Percentiles rank a stretch among this genome's conserved stretches.
Evolutionary conservation across 208 protist species (phyloP).

Genomic region (Wallacemonas sp.): DNA sequence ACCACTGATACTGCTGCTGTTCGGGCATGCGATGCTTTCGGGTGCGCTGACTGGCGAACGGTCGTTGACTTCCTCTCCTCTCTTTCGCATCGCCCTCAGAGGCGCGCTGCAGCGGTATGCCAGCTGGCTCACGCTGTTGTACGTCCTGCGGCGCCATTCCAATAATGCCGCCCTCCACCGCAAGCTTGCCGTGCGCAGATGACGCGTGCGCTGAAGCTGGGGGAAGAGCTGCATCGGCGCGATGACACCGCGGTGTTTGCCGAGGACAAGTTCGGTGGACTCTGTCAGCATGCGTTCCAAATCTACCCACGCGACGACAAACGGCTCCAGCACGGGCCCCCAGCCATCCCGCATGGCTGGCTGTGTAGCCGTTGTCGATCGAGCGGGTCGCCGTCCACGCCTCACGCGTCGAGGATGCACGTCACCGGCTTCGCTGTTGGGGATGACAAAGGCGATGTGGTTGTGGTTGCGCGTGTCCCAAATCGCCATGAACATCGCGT

Average conservation of each 20-base stretch:
- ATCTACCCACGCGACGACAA: constrained; percentile 18
- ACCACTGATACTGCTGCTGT: too few relatives aligned
- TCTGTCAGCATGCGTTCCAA: constrained; percentile 24
- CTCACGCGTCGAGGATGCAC: constrained; percentile 9
- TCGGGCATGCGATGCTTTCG: too few relatives aligned
- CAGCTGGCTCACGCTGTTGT: not conserved
- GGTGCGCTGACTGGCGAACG: too few relatives aligned
- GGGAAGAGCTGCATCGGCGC: not conserved
- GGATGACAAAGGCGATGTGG: constrained; percentile 53
- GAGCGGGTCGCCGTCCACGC: not conserved
- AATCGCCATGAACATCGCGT: constrained; percentile 50
- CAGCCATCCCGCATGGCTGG: not conserved
- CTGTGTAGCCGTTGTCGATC: not conserved
- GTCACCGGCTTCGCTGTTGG: constrained; percentile 26
- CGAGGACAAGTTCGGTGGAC: constrained; percentile 19
- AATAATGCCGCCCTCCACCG: not conserved
- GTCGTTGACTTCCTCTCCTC: too few relatives aligned
- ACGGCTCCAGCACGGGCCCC: constrained; percentile 2
- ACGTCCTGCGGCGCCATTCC: not conserved
- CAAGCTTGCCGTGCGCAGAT: not conserved
- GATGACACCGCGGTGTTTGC: too few relatives aligned
- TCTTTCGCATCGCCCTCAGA: too few relatives aligned
- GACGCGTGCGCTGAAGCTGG: not conserved
- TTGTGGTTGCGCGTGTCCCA: constrained; percentile 48
- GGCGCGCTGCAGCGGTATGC: too few relatives aligned